A percentile compares a stretch with the other conserved stretches of the same genome.
phyloP scores from a whole-genome alignment of 441 rosid genomes.

The Syzygium syzygioides region DNA sequence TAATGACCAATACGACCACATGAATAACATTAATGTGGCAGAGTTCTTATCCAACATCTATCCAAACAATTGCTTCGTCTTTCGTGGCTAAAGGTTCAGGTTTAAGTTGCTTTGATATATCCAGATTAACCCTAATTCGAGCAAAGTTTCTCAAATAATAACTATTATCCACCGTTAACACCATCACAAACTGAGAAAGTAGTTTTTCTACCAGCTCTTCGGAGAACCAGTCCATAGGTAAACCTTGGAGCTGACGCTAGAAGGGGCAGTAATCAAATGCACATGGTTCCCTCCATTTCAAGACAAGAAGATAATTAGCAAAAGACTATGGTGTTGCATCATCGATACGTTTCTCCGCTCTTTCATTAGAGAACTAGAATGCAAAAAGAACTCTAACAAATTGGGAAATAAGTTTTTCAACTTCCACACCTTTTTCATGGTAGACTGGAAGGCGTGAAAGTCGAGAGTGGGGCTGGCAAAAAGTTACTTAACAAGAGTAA shows the following conservation, averaged over 20 bases:
- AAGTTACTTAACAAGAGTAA: neutral
- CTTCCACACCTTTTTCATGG: neutral
- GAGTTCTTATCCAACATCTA: neutral
- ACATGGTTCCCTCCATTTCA: neutral
- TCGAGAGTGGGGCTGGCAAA: neutral
- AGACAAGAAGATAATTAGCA: neutral
- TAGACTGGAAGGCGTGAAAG: neutral
- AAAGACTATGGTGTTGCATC: neutral
- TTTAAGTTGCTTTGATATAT: neutral
- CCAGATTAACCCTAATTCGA: neutral
- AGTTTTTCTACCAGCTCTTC: neutral
- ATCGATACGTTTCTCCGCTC: neutral
- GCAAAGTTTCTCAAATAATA: neutral
- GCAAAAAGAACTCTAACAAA: neutral
- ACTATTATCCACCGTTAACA: neutral
- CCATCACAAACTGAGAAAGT: neutral
- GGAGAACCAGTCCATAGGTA: neutral
- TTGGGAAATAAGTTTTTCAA: neutral
- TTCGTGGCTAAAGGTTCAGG: neutral
- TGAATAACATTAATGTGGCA: neutral
- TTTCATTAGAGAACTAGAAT: neutral
- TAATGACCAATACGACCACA: neutral
- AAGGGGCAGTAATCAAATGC: neutral
- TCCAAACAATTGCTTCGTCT: neutral
- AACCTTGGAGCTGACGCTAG: neutral